Evolutionary conservation across 345 rosid species (phyloP).

Genomic region (Gossypium australe): DNA sequence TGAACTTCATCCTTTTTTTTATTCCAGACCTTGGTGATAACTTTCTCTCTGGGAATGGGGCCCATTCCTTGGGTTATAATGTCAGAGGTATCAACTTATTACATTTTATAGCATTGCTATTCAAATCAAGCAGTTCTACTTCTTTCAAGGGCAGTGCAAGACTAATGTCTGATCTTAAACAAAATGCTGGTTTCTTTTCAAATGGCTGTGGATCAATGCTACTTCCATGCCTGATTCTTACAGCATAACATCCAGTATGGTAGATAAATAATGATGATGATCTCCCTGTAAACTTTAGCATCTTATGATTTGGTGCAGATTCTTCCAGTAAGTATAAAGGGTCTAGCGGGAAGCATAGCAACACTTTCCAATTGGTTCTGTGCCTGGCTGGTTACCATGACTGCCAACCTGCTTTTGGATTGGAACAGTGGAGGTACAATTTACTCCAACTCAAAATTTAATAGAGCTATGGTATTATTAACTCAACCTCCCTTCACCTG

Average conservation of each 20-base stretch:
- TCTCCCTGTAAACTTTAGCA: background rate
- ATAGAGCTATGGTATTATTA: too few relatives aligned
- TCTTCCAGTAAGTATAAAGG: slow-evolving; percentile 82
- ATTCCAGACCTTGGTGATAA: slow-evolving; percentile 61
- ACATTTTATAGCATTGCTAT: background rate
- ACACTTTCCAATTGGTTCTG: slow-evolving; percentile 75
- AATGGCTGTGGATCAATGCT: too few relatives aligned
- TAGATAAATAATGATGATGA: background rate
- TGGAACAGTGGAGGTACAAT: slow-evolving; percentile 81
- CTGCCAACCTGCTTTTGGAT: slow-evolving; percentile 74
- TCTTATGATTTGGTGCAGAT: slow-evolving; percentile 45
- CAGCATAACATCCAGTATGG: background rate
- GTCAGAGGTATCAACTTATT: slow-evolving; percentile 67
- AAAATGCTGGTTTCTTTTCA: background rate
- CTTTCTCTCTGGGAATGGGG: slow-evolving; percentile 89
- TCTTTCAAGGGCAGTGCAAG: background rate
- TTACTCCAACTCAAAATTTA: too few relatives aligned
- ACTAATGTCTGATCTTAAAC: background rate
- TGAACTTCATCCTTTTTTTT: slow-evolving; percentile 16
- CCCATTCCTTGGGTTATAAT: slow-evolving; percentile 97
- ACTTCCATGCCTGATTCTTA: background rate
- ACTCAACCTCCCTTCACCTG: slow-evolving; percentile 4
- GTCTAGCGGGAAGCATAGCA: slow-evolving; percentile 91
- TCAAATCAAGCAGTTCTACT: too few relatives aligned
- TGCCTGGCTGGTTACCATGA: slow-evolving; percentile 68